These are phyloP conservation scores for Penicillium bialowiezense DNA, from an alignment of 495 filamentous ascomycete species.

Conservation along the genomic window DNA sequence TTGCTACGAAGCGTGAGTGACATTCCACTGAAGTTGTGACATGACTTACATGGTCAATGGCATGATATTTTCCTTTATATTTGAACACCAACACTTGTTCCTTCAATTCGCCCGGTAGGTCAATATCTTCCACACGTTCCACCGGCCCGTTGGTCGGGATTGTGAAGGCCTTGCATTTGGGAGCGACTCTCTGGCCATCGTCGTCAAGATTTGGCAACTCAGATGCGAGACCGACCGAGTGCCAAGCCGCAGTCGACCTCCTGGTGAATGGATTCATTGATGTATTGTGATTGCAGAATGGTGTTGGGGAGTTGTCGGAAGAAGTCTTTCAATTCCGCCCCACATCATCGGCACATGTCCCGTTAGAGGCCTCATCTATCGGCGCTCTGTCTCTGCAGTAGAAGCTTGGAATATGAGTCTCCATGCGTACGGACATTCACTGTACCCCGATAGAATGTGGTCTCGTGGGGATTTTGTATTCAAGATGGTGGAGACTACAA, in stretches of 20 bases:
- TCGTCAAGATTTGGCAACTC: constrained; percentile 49
- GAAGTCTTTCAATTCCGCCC: neutral
- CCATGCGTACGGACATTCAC: too few relatives aligned
- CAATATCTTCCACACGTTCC: constrained; percentile 28
- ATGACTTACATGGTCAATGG: constrained; percentile 56
- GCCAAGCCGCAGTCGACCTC: constrained; percentile 18
- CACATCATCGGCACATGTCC: neutral
- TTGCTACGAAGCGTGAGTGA: constrained; percentile 39
- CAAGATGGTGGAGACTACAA: too few relatives aligned
- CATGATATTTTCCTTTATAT: constrained; percentile 55
- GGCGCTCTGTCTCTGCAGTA: too few relatives aligned
- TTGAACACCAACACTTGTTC: constrained; percentile 59
- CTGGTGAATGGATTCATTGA: constrained; percentile 18
- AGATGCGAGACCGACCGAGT: constrained; percentile 44
- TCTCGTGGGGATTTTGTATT: too few relatives aligned
- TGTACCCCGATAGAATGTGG: too few relatives aligned
- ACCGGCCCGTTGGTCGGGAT: constrained; percentile 40
- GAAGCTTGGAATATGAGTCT: too few relatives aligned
- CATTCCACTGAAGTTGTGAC: neutral
- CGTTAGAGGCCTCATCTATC: too few relatives aligned
- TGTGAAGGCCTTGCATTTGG: constrained; percentile 54
- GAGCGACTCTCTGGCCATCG: constrained; percentile 27
- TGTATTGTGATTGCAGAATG: neutral
- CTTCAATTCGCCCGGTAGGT: constrained; percentile 44
- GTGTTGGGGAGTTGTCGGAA: neutral